Evolutionary conservation across 2,329 filamentous ascomycete species (phyloP).

Genomic region (Sporothrix globosa): DNA sequence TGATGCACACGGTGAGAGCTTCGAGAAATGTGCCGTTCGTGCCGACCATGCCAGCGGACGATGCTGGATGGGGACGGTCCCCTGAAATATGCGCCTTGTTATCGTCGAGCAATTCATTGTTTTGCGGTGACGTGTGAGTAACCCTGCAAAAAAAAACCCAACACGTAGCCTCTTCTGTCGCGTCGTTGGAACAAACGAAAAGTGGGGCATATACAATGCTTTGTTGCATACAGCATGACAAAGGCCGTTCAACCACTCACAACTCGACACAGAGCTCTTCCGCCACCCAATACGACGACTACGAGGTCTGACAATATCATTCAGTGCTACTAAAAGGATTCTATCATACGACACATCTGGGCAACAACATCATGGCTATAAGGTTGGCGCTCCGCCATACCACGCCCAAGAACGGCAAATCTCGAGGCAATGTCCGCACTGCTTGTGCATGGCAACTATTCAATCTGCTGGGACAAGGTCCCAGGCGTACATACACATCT

Average conservation of each 20-base stretch:
- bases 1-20: background rate
- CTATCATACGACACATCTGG: background rate
- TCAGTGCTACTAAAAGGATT: background rate
- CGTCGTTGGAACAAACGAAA: no score
- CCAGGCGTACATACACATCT: background rate
- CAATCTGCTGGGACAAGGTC: background rate
- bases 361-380: background rate
- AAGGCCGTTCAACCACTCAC: no score
- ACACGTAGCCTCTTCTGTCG: background rate
- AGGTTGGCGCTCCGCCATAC: background rate
- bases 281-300: background rate
- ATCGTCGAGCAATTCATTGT: conserved; percentile 9
- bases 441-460: background rate
- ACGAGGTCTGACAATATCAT: background rate
- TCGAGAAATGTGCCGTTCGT: background rate
- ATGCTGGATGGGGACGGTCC: background rate
- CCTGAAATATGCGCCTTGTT: background rate
- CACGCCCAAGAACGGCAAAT: background rate
- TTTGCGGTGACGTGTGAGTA: background rate
- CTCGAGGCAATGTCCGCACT: background rate
- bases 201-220: background rate
- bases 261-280: background rate
- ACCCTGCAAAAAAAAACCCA: background rate
- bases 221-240: no score
- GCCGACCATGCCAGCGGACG: background rate